These are phyloP conservation scores for Russula olivacea DNA, from an alignment of 768 basidiomycete species.

Conservation along the genomic window DNA sequence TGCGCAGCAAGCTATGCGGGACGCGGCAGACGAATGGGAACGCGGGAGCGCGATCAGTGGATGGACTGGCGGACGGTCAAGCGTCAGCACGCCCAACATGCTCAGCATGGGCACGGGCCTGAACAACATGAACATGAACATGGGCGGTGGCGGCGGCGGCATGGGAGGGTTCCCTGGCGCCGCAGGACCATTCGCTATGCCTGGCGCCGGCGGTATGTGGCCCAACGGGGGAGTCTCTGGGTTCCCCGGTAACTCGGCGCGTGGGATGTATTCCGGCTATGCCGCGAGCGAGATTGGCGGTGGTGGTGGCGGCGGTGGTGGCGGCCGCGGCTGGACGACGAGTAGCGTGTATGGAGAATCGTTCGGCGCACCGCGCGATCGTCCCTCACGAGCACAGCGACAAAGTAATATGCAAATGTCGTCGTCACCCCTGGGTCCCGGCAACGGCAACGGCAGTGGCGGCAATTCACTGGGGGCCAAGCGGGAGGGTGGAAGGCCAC, in stretches of 20 bases:
- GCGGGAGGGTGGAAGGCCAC: slow-evolving; percentile 25
- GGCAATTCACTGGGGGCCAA: slow-evolving; percentile 7
- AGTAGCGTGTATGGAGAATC: slow-evolving; percentile 66
- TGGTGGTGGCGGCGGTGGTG: slow-evolving; percentile 10
- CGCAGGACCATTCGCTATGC: slow-evolving; percentile 23
- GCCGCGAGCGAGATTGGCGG: slow-evolving; percentile 42
- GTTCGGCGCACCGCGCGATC: slow-evolving; percentile 27
- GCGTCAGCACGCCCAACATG: slow-evolving; percentile 31
- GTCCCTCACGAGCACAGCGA: slow-evolving; percentile 26
- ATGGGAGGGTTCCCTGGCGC: slow-evolving; percentile 10
- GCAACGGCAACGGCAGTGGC: slow-evolving; percentile 5
- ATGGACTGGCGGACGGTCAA: slow-evolving; percentile 28
- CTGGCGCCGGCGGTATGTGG: slow-evolving; percentile 37
- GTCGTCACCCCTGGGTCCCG: neutral
- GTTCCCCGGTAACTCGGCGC: slow-evolving; percentile 42
- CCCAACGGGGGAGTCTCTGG: slow-evolving; percentile 38
- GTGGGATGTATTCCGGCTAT: slow-evolving; percentile 59
- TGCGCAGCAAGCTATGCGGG: slow-evolving; percentile 84
- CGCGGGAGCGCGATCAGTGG: slow-evolving; percentile 50
- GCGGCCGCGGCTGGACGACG: slow-evolving; percentile 41
- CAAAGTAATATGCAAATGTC: slow-evolving; percentile 7
- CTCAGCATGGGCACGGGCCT: slow-evolving; percentile 35
- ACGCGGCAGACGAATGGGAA: slow-evolving; percentile 91
- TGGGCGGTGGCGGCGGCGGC: slow-evolving; percentile 16
- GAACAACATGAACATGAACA: slow-evolving; percentile 24